Evolutionary conservation across 768 basidiomycete genomes (phyloP).

Genomic region (Leucogyrophana mollusca): DNA sequence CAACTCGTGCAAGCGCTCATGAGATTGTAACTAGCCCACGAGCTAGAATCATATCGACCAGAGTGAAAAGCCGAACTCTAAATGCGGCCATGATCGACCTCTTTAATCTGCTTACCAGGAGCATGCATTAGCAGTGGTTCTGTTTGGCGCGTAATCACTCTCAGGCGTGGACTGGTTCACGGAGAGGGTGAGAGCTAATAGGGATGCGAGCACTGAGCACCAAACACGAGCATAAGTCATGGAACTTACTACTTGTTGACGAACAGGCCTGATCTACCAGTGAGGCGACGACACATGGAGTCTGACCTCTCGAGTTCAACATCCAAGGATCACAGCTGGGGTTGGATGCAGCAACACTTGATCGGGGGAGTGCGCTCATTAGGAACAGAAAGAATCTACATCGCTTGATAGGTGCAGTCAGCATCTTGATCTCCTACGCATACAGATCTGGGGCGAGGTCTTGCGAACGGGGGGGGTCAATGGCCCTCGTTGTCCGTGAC

Average conservation of each 20-base stretch:
- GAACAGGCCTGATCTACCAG: constrained; percentile 17
- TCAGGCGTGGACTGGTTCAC: background rate
- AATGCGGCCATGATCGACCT: background rate
- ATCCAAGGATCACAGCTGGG: constrained; percentile 12
- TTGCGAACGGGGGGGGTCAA: too few relatives aligned
- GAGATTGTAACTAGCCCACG: constrained; percentile 29
- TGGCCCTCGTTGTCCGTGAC: too few relatives aligned
- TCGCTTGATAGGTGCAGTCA: too few relatives aligned
- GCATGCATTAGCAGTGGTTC: constrained; percentile 14
- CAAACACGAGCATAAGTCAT: background rate
- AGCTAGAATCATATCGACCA: constrained; percentile 16
- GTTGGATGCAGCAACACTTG: constrained; percentile 1
- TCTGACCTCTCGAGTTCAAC: constrained; percentile 7
- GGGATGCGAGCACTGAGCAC: background rate
- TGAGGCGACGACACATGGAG: constrained; percentile 17
- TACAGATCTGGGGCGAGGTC: too few relatives aligned
- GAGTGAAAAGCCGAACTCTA: background rate
- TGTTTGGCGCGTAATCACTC: constrained; percentile 13
- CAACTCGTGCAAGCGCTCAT: constrained; percentile 23
- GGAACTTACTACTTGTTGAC: constrained; percentile 10
- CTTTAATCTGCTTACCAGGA: too few relatives aligned
- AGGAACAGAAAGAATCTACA: too few relatives aligned
- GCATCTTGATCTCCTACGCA: too few relatives aligned
- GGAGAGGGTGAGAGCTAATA: background rate
- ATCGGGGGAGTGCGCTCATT: too few relatives aligned